Evolutionary conservation across 2,329 filamentous ascomycete species (phyloP).

Genomic region (Esteya vermicola): DNA sequence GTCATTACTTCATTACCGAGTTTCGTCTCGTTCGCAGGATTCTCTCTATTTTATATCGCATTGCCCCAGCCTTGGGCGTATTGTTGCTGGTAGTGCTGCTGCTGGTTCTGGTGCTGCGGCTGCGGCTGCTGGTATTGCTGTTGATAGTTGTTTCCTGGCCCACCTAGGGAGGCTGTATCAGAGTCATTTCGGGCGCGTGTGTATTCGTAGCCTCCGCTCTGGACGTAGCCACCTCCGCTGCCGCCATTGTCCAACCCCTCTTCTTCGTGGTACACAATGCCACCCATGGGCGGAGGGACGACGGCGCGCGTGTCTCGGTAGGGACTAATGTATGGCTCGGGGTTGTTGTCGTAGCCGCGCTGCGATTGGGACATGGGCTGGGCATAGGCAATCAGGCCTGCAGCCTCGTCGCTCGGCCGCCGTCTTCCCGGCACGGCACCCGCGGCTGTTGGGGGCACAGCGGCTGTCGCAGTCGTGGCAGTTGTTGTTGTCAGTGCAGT

Average conservation of each 20-base stretch:
- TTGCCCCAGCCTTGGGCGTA: not conserved
- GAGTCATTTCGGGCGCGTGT: no score
- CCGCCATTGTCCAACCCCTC: not conserved
- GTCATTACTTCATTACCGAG: not conserved
- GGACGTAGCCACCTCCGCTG: no score
- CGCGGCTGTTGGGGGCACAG: no score
- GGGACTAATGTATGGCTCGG: slow-evolving; percentile 8
- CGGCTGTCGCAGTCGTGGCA: no score
- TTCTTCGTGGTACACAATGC: not conserved
- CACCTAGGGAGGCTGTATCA: no score
- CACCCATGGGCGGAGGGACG: no score
- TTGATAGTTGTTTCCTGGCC: no score
- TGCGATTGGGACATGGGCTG: slow-evolving; percentile 17
- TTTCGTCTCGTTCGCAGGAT: not conserved
- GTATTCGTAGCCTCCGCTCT: no score
- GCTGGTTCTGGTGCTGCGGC: not conserved
- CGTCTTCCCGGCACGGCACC: slow-evolving; percentile 1
- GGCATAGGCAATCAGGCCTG: slow-evolving; percentile 20
- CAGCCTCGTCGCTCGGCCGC: slow-evolving; percentile 14
- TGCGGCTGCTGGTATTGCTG: not conserved
- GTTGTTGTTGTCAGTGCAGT: not conserved
- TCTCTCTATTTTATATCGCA: not conserved
- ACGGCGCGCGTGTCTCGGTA: no score
- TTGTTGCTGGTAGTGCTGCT: not conserved
- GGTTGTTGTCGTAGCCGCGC: slow-evolving; percentile 1